phyloP scores from a whole-genome alignment of 1,284 basidiomycete genomes.

The Laetiporus sulphureus region DNA sequence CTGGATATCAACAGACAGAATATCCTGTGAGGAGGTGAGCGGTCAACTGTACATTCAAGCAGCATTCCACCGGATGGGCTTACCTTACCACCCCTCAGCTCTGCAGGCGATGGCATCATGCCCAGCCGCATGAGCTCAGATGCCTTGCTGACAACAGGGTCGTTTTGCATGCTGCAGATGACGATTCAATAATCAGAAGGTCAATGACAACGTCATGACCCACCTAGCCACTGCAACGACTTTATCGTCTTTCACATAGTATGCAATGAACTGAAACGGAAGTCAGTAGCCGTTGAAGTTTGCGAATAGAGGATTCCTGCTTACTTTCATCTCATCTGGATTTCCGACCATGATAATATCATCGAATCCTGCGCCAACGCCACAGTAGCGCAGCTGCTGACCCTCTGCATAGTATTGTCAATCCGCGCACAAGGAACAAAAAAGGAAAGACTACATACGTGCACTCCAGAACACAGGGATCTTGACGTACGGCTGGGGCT shows the following conservation, averaged over 20 bases:
- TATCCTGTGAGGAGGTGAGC: conserved; percentile 20
- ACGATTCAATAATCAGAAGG: not conserved
- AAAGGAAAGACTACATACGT: conserved; percentile 38
- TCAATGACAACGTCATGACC: conserved; percentile 5
- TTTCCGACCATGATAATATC: conserved; percentile 78
- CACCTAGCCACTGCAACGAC: conserved; percentile 79
- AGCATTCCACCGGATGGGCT: too few species aligned
- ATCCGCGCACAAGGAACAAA: not conserved
- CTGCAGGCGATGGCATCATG: conserved; percentile 76
- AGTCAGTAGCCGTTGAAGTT: too few species aligned
- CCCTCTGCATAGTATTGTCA: conserved; percentile 43
- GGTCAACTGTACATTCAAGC: too few species aligned
- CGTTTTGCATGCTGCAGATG: conserved; percentile 63
- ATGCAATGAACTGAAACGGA: conserved; percentile 66
- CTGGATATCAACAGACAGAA: conserved; percentile 22
- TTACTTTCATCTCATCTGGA: conserved; percentile 73
- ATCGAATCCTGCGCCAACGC: conserved; percentile 84
- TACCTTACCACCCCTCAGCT: conserved; percentile 62
- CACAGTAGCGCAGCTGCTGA: conserved; percentile 80
- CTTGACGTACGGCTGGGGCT: conserved; percentile 60
- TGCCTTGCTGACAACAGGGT: conserved; percentile 76
- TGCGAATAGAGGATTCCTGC: too few species aligned
- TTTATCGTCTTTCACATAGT: conserved; percentile 75
- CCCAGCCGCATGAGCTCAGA: conserved; percentile 77
- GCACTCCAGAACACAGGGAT: conserved; percentile 89